Percentiles rank a stretch among this genome's conserved stretches.
These are phyloP conservation scores for Exophiala spinifera DNA, from an alignment of 2,329 filamentous ascomycete genomes.

Conservation along the genomic window DNA sequence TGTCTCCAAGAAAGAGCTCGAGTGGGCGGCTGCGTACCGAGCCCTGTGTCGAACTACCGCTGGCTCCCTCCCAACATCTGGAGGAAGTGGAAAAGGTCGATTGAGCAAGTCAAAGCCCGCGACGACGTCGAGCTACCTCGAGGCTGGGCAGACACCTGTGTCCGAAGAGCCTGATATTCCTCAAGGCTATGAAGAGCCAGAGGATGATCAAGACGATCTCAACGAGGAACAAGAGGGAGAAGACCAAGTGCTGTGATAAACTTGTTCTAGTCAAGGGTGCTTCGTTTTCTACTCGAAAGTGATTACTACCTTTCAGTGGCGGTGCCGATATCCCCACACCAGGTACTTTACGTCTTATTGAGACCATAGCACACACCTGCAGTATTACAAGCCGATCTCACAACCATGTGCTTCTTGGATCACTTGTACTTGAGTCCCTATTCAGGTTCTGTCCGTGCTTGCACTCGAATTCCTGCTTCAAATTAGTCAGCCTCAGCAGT, in stretches of 20 bases:
- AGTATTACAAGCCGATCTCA: too few species aligned
- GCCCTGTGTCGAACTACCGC: slow-evolving; percentile 14
- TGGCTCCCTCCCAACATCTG: slow-evolving; percentile 6
- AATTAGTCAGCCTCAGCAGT: too few species aligned
- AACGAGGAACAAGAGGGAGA: slow-evolving; percentile 9
- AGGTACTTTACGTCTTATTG: too few species aligned
- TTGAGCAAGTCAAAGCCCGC: slow-evolving; percentile 5
- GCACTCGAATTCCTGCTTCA: too few species aligned
- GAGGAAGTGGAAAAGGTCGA: slow-evolving; percentile 13
- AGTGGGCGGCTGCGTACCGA: slow-evolving; percentile 26
- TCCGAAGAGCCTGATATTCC: slow-evolving; percentile 3
- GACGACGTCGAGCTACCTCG: slow-evolving; percentile 8
- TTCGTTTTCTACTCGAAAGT: too few species aligned
- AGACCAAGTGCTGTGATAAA: not conserved
- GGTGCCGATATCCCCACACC: too few species aligned
- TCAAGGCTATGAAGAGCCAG: slow-evolving; percentile 12
- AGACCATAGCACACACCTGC: too few species aligned
- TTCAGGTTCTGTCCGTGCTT: too few species aligned
- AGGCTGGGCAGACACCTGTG: not conserved
- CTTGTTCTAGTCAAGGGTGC: not conserved
- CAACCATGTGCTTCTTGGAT: too few species aligned
- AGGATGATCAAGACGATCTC: slow-evolving; percentile 14
- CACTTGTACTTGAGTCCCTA: too few species aligned
- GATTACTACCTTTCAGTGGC: too few species aligned
- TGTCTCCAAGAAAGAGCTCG: slow-evolving; percentile 20